phyloP scores from a whole-genome alignment of 1,284 basidiomycete genomes.

The Earliella scabrosa region DNA sequence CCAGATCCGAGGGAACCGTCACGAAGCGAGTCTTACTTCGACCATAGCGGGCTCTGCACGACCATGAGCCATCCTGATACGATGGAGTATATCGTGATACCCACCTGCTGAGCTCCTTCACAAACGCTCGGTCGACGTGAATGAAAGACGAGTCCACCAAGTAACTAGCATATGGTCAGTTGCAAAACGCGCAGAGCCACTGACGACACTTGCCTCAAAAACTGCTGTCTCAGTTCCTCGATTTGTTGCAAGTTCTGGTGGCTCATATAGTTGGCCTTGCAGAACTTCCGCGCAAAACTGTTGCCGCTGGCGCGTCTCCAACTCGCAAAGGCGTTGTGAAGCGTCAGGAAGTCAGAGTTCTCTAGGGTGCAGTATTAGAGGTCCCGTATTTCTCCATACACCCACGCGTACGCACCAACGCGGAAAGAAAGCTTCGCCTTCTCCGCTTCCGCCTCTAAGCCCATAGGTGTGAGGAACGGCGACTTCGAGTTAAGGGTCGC shows the following conservation, averaged over 20 bases:
- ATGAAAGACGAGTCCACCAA: conserved; percentile 91
- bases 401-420: conserved; percentile 53
- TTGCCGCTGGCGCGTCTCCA: conserved; percentile 87
- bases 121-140: conserved; percentile 65
- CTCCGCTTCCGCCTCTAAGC: conserved; percentile 87
- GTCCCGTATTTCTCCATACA: neutral
- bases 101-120: conserved; percentile 76
- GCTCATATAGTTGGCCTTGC: conserved; percentile 85
- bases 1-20: conserved; percentile 70
- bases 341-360: conserved; percentile 95
- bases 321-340: conserved; percentile 88
- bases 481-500: conserved; percentile 93
- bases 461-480: conserved; percentile 91
- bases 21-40: conserved; percentile 82
- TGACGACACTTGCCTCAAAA: conserved; percentile 64
- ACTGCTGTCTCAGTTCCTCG: conserved; percentile 95
- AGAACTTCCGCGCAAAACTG: conserved; percentile 71
- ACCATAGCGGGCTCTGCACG: conserved; percentile 74
- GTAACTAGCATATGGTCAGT: conserved; percentile 49
- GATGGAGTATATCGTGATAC: conserved; percentile 10
- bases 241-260: conserved; percentile 96
- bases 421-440: conserved; percentile 85
- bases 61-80: neutral
- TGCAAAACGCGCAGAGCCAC: neutral
- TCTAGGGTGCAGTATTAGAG: conserved; percentile 47